phyloP scores from a whole-genome alignment of 2,329 filamentous ascomycete genomes.

The Paraconiothyrium brasiliense region DNA sequence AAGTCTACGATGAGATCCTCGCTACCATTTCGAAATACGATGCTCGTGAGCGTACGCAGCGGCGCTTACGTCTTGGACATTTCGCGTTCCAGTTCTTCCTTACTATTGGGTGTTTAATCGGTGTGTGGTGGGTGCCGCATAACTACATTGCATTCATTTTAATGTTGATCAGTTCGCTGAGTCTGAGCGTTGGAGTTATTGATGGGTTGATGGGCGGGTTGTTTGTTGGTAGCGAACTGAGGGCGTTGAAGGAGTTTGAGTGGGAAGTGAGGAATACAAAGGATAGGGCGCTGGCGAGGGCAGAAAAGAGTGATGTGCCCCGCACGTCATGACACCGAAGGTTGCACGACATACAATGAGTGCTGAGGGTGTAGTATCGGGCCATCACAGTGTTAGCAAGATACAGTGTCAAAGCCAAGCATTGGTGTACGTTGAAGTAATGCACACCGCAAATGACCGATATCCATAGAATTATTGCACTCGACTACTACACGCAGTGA shows the following conservation, averaged over 20 bases:
- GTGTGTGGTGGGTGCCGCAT: conserved; percentile 83
- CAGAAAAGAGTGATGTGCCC: conserved; percentile 12
- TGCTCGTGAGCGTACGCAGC: conserved; percentile 75
- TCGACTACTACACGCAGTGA: too few relatives aligned
- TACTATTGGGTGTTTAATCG: conserved; percentile 78
- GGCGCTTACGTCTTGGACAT: conserved; percentile 75
- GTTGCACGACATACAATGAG: neutral
- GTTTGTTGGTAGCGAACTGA: conserved; percentile 85
- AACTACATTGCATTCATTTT: conserved; percentile 84
- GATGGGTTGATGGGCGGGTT: conserved; percentile 87
- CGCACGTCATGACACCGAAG: conserved; percentile 3
- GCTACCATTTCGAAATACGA: conserved; percentile 74
- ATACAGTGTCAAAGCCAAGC: neutral
- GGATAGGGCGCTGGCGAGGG: conserved; percentile 34
- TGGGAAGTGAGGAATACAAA: conserved; percentile 75
- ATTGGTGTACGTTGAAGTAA: neutral
- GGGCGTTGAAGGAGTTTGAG: conserved; percentile 87
- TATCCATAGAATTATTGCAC: too few relatives aligned
- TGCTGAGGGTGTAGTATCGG: neutral
- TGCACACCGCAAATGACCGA: neutral
- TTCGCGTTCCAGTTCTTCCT: conserved; percentile 74
- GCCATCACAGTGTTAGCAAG: neutral
- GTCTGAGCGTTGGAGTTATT: conserved; percentile 77
- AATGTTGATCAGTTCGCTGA: conserved; percentile 80
- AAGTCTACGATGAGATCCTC: conserved; percentile 77